Percentiles rank a stretch among this genome's conserved stretches.
phyloP scores from a whole-genome alignment of 2,329 filamentous ascomycete species.

The Pseudogymnoascus sp. region DNA sequence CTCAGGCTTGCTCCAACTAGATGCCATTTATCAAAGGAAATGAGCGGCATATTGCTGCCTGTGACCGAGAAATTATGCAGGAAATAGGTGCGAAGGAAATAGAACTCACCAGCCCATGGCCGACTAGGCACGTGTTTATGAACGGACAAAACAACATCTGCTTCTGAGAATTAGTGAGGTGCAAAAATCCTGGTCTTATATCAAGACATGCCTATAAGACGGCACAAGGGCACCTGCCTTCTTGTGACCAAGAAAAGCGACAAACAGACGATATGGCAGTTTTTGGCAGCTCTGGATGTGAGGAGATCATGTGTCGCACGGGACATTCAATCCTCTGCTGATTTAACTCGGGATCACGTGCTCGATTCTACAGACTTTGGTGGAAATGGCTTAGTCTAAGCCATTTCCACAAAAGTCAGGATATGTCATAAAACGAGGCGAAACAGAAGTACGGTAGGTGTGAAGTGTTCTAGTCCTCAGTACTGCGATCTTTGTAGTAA shows the following conservation, averaged over 20 bases:
- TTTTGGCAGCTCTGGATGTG: neutral
- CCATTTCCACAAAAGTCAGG: too few relatives aligned
- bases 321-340: neutral
- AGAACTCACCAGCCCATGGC: constrained; percentile 8
- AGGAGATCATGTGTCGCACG: neutral
- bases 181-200: neutral
- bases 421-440: too few relatives aligned
- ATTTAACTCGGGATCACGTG: neutral
- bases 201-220: neutral
- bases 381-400: too few relatives aligned
- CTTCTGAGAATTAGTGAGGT: neutral
- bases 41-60: neutral
- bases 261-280: neutral
- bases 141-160: neutral
- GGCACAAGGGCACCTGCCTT: neutral
- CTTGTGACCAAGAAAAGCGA: neutral
- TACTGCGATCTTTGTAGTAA: neutral
- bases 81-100: neutral
- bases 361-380: neutral
- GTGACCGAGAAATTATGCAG: neutral
- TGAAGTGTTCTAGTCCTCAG: neutral
- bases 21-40: neutral
- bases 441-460: neutral
- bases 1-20: neutral
- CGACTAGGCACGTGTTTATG: neutral